These are phyloP conservation scores for Curvularia verruculosa DNA, from an alignment of 2,329 filamentous ascomycete genomes.

Conservation along the genomic window DNA sequence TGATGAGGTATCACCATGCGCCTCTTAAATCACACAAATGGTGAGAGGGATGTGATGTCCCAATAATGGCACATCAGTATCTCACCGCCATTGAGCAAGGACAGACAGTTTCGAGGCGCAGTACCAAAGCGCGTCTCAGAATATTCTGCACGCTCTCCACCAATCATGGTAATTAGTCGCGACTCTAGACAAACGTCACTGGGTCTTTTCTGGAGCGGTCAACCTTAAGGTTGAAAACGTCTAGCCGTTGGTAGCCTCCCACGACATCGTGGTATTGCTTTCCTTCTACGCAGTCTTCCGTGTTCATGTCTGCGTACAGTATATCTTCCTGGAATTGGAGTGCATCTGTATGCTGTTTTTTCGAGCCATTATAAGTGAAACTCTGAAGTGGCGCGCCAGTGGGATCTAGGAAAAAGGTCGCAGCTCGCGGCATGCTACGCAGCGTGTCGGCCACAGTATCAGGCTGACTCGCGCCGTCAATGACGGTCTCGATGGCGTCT, in stretches of 20 bases:
- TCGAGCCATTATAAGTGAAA: constrained; percentile 45
- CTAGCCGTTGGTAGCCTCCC: constrained; percentile 62
- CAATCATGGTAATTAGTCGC: background rate
- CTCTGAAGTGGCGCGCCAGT: constrained; percentile 52
- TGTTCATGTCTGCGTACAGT: constrained; percentile 59
- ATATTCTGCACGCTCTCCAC: background rate
- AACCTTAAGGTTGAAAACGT: constrained; percentile 61
- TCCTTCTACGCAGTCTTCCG: constrained; percentile 59
- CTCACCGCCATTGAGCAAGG: background rate
- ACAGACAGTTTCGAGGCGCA: background rate
- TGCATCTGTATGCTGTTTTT: constrained; percentile 39
- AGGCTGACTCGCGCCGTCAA: constrained; percentile 35
- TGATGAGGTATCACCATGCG: background rate
- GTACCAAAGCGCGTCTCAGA: background rate
- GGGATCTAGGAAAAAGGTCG: constrained; percentile 60
- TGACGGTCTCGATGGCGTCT: constrained; percentile 48
- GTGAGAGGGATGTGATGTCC: background rate
- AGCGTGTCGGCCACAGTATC: constrained; percentile 45
- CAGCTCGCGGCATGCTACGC: constrained; percentile 50
- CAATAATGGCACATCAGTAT: background rate
- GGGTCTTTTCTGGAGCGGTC: constrained; percentile 42
- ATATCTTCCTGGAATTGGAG: constrained; percentile 58
- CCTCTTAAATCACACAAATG: background rate
- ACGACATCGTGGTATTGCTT: constrained; percentile 65
- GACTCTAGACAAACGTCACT: constrained; percentile 9